Conservation (phyloP, 1,139 yeast species). For the Zygosaccharomyces pseudobailii region DNA sequence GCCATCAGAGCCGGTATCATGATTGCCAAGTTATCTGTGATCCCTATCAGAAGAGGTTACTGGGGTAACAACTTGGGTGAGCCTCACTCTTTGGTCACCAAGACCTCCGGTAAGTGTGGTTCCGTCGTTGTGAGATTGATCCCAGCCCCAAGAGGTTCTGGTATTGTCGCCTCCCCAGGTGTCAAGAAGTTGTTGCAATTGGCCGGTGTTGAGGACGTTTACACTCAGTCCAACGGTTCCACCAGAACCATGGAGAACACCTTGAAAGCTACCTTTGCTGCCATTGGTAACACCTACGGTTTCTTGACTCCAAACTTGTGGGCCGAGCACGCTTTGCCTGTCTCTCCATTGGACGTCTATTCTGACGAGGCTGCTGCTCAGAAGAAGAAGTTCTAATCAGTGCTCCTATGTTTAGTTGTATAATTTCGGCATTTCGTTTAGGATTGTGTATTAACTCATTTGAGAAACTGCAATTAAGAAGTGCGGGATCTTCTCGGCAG, state of each 20-base stretch:
- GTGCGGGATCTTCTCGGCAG: too few species aligned
- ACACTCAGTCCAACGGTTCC: constrained; percentile 98
- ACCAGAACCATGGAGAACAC: constrained; percentile 99
- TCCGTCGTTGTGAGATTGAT: constrained; percentile 96
- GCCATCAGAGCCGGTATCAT: constrained; percentile 99
- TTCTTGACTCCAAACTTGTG: constrained; percentile 99
- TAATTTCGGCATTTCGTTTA: background rate
- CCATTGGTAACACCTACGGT: constrained; percentile 99
- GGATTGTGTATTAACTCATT: background rate
- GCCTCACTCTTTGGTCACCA: constrained; percentile 98
- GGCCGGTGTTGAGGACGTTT: constrained; percentile 99
- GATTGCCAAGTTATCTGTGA: constrained; percentile 97
- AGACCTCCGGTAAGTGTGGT: constrained; percentile 99
- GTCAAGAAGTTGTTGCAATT: constrained; percentile 98
- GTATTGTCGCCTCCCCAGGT: constrained; percentile 99
- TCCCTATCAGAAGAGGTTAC: constrained; percentile 99
- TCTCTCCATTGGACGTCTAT: constrained; percentile 93
- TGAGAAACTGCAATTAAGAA: background rate
- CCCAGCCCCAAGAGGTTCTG: constrained; percentile 99
- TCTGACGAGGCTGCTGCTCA: constrained; percentile 75
- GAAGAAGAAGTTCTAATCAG: constrained; percentile 62
- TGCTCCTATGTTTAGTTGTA: constrained; percentile 12
- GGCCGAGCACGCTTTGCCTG: constrained; percentile 77
- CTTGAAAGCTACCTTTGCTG: constrained; percentile 98
- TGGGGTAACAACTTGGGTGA: constrained; percentile 99